Base-by-base conservation (phyloP, 2,329 filamentous ascomycete species). In the Fusarium coffeatum region DNA sequence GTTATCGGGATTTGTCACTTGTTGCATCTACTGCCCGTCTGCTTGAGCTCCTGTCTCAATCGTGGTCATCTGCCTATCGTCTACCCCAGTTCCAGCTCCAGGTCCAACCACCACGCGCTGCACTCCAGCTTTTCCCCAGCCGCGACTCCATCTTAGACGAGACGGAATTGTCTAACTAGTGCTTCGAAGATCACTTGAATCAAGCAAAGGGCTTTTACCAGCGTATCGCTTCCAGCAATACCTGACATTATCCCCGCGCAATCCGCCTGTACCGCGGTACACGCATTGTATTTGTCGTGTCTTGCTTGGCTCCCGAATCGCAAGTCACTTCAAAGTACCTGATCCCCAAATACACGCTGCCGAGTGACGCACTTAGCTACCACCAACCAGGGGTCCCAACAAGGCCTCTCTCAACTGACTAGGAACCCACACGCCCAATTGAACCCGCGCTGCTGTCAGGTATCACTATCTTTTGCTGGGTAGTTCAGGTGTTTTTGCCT, bases 251-350 rank as follows among this genome's bases (percentile, higher is more conserved):
- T 50, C 66, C 34, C 68, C 68, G 64, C 68, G 68, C 28, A 59
- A 55, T 56, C 68, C 68, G 64, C 68, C 55, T 49, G 59, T 71
- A 58, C 55, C 68, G 64, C 68, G 27, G 27, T 43, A 68, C 63
- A 64, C 55, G 62, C 41, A 64, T 42, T 65, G 18, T 20, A 42
- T 28, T 20, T 53, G 34, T 42, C 23, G 49, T 65, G 59, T 58
- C 53, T 43, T 58, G 47, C 49, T 43, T 55, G 41, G 41, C 41
- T 56, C 55, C 34, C 49, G 32, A 20, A 53, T 48, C 45, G 53
- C 50, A 68, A 62, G 72, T 74, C 72, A 74, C 72, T 62, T 25
- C 34, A 51, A 74, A 72, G 72, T 74, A 74, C 72, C 71, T 71
- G 63, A 72, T 72, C 55, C 67, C 50, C 54, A 60, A 63, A 51